A percentile compares a stretch with the other conserved stretches of the same genome.
Conservation (phyloP, 2,329 filamentous ascomycete species). For the Verticillium nubilum region DNA sequence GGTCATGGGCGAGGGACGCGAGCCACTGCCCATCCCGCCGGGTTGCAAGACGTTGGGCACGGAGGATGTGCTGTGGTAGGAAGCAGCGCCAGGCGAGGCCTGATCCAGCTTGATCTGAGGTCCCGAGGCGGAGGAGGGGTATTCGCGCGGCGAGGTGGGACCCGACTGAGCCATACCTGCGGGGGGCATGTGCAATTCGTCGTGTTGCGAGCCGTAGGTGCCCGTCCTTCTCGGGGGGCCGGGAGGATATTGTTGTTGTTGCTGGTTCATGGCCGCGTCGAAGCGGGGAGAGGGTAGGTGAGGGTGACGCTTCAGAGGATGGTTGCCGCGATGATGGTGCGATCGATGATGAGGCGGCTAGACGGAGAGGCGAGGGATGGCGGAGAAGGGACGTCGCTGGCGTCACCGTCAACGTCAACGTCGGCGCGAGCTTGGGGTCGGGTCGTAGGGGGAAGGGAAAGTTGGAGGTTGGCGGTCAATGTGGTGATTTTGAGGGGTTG, state of each 20-base stretch:
- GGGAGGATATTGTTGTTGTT: conserved; percentile 26
- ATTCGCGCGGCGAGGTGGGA: conserved; percentile 43
- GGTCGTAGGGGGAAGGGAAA: neutral
- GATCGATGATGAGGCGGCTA: neutral
- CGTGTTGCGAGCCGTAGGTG: conserved; percentile 35
- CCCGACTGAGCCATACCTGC: conserved; percentile 36
- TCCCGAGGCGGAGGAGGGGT: conserved; percentile 25
- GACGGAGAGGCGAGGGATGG: neutral
- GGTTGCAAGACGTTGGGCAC: conserved; percentile 57
- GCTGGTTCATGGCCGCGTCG: conserved; percentile 10
- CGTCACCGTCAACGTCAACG: neutral
- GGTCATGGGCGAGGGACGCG: conserved; percentile 30
- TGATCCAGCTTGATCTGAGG: conserved; percentile 49
- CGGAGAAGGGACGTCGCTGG: neutral
- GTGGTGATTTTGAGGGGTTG: neutral
- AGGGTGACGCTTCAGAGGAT: neutral
- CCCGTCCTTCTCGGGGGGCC: conserved; percentile 29
- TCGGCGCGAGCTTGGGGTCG: neutral
- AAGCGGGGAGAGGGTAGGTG: neutral
- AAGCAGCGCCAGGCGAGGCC: conserved; percentile 29
- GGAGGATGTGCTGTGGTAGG: conserved; percentile 33
- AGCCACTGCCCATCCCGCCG: conserved; percentile 33
- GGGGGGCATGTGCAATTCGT: conserved; percentile 48
- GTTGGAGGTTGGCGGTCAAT: neutral
- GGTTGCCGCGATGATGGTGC: neutral